Percentiles rank a stretch among this genome's conserved stretches.
Evolutionary conservation across 148 eudicot genomes (phyloP).

Genomic region (Limonium bicolor): DNA sequence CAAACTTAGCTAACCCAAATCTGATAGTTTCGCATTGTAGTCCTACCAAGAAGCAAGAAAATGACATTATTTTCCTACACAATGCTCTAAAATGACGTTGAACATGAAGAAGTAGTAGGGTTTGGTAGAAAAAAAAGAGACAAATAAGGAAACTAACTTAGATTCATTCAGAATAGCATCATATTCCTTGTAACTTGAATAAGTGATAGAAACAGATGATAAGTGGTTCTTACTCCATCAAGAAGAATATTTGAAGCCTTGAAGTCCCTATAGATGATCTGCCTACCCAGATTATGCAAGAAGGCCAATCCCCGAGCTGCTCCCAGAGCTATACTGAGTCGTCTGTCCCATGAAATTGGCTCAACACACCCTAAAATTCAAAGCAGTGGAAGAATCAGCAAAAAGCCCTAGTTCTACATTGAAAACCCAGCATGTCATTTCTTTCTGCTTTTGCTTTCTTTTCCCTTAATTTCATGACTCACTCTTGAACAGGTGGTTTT

Average conservation of each 20-base stretch:
- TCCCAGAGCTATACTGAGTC: constrained; percentile 43
- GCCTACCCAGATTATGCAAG: constrained; percentile 27
- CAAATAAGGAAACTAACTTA: too few relatives aligned
- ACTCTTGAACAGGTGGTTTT: constrained; percentile 2
- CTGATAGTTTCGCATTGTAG: constrained; percentile 44
- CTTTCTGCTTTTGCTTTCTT: not conserved
- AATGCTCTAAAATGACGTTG: too few relatives aligned
- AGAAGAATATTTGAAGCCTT: constrained; percentile 61
- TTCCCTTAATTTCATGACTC: not conserved
- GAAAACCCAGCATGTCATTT: not conserved
- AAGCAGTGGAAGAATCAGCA: not conserved
- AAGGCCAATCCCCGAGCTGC: constrained; percentile 52
- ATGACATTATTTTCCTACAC: too few relatives aligned
- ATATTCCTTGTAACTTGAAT: too few relatives aligned
- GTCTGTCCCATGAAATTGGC: constrained; percentile 39
- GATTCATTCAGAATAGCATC: not conserved
- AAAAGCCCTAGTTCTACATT: too few relatives aligned
- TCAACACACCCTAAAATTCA: constrained; percentile 26
- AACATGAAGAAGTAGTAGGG: not conserved
- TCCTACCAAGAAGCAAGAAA: constrained; percentile 9
- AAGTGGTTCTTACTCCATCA: constrained; percentile 24
- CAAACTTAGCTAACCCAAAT: constrained; percentile 46
- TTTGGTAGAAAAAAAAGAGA: not conserved
- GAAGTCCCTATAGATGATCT: constrained; percentile 51
- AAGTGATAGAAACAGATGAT: too few relatives aligned